Evolutionary conservation across 306 rosid species (phyloP), one percentile per base, ranked within the genome.

Genomic region (Castanopsis chinensis): DNA sequence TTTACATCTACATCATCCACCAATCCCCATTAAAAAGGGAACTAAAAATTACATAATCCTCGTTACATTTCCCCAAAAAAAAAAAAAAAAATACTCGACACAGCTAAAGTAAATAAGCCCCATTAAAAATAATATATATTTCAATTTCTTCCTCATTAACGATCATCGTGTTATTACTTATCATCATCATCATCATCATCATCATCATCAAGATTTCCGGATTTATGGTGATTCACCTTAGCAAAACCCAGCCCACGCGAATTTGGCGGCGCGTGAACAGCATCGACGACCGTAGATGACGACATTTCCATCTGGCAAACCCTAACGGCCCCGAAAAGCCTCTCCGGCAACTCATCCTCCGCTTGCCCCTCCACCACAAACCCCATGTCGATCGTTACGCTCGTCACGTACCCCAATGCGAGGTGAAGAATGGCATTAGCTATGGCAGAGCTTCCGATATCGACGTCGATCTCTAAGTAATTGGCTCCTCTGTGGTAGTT

Each of bases 281-380:
- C 91, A 63, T 94, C 94, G 4, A 89, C 84, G 2, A 86, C 77
- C 0, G 85, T 82, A 5, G 94, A 92, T 6, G 97, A 86, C 12
- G 88, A 79, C 97, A 94, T 94, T 76, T 94, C 93, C 91, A 94
- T 92, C 88, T 94, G 97, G 80, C 89, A 88, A 30, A 94, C 87
- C 91, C 98, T 86, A 51, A 94, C 89, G 1, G 97, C 97, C 4
- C 98, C 98, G 17, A 92, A 65, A 33, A 94, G 80, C 25, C 75
- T 87, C 83, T 94, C 98, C 54, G 98, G 98, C 65, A 94, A 72
- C 89, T 94, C 98, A 56, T 89, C 97, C 83, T 92, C 93, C 19
- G 92, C 67, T 82, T 89, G 97, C 30, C 93, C 92, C 79, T 94
- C 98, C 82, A 92, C 97, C 52, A 94, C 83, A 56, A 94, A 94